A percentile compares a stretch with the other conserved stretches of the same genome.
These are phyloP conservation scores for Dothistroma septosporum DNA, from an alignment of 2,329 filamentous ascomycete species.

Conservation along the genomic window DNA sequence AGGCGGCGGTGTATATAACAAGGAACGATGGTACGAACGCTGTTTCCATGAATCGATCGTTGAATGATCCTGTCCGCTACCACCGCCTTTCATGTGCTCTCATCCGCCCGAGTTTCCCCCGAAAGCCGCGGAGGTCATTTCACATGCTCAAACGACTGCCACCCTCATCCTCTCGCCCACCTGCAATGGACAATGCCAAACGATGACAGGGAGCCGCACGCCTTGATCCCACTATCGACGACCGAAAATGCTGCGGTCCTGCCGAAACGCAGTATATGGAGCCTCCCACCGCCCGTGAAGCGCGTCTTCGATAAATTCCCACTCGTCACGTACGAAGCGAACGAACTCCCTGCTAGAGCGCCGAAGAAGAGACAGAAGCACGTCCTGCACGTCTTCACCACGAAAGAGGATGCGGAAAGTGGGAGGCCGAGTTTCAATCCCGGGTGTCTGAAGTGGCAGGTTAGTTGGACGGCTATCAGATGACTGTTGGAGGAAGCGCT, in stretches of 20 bases:
- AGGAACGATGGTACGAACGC: background rate
- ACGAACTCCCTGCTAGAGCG: conserved; percentile 65
- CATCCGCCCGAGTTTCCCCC: background rate
- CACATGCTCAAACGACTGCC: background rate
- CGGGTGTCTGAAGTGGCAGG: conserved; percentile 94
- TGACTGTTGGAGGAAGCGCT: background rate
- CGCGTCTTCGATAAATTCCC: conserved; percentile 81
- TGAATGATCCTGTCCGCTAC: background rate
- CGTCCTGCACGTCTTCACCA: conserved; percentile 73
- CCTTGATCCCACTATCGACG: background rate
- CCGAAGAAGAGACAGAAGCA: conserved; percentile 47
- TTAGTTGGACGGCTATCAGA: conserved; percentile 40
- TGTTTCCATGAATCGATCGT: background rate
- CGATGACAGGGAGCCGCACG: conserved; percentile 16
- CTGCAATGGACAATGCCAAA: conserved; percentile 21
- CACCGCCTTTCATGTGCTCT: background rate
- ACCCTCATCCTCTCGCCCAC: background rate
- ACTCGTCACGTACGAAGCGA: conserved; percentile 67
- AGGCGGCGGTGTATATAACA: conserved; percentile 1
- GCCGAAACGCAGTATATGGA: conserved; percentile 37
- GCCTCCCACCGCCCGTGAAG: conserved; percentile 71
- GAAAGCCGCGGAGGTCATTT: background rate
- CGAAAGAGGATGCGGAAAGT: conserved; percentile 55
- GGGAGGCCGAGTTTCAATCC: conserved; percentile 82
- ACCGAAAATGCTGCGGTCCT: background rate